These are phyloP conservation scores for Backusella westeae DNA, from an alignment of 192 early-diverging fungal species.

Conservation along the genomic window DNA sequence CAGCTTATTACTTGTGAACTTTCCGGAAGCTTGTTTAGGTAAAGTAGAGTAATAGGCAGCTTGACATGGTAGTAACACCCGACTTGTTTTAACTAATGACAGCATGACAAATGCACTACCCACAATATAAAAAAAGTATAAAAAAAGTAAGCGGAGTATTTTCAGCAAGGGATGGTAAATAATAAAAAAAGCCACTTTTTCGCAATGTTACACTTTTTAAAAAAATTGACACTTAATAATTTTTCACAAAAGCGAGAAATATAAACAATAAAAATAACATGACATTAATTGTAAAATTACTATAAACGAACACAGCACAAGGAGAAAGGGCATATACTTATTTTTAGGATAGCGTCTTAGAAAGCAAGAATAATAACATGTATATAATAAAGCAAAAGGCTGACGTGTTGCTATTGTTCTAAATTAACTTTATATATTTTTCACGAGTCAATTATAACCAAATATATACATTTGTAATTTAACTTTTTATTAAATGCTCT, in stretches of 20 bases:
- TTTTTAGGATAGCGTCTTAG: not conserved
- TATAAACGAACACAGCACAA: not conserved
- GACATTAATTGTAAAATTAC: not conserved
- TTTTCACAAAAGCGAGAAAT: not conserved
- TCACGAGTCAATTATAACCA: not conserved
- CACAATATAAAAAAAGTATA: not conserved
- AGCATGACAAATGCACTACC: not conserved
- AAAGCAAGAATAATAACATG: not conserved
- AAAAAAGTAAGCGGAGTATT: constrained; percentile 4
- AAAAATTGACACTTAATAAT: not conserved
- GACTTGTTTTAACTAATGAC: not conserved
- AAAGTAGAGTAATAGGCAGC: constrained; percentile 16
- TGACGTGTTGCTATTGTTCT: too few relatives aligned
- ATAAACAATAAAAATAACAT: not conserved
- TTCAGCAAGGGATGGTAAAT: not conserved
- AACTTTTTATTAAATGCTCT: not conserved
- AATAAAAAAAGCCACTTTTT: not conserved
- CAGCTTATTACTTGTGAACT: constrained; percentile 29
- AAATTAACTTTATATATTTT: not conserved
- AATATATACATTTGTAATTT: constrained; percentile 1
- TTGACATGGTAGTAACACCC: not conserved
- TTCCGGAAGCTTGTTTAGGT: constrained; percentile 28
- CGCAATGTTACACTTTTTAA: not conserved
- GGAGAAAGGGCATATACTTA: not conserved
- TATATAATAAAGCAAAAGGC: too few relatives aligned